Evolutionary conservation across 2,329 filamentous ascomycete species (phyloP).

Genomic region (Botryotinia calthae): DNA sequence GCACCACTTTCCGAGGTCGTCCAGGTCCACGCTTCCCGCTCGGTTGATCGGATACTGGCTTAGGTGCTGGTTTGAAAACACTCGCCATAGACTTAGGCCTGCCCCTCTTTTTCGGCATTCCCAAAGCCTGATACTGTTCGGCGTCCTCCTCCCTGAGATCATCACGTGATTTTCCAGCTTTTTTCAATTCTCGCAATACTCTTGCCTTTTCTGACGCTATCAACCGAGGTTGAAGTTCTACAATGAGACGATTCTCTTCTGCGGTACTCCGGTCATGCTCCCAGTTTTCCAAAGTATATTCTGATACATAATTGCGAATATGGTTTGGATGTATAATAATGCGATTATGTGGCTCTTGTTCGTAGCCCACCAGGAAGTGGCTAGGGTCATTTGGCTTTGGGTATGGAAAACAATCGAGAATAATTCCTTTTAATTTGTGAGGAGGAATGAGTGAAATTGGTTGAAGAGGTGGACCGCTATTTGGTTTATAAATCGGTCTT

Average conservation of each 20-base stretch:
- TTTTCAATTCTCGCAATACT: constrained; percentile 18
- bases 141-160: constrained; percentile 15
- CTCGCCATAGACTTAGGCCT: constrained; percentile 16
- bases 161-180: constrained; percentile 15
- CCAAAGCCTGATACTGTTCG: background rate
- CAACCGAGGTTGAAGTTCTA: constrained; percentile 21
- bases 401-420: constrained; percentile 52
- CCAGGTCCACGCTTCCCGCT: constrained; percentile 8
- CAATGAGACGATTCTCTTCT: constrained; percentile 19
- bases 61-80: constrained; percentile 10
- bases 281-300: constrained; percentile 54
- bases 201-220: constrained; percentile 21
- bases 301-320: constrained; percentile 58
- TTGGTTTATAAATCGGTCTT: constrained; percentile 44
- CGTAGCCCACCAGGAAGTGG: constrained; percentile 32
- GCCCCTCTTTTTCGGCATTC: constrained; percentile 21
- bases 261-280: constrained; percentile 43
- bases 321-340: constrained; percentile 51
- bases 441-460: constrained; percentile 49
- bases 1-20: constrained; percentile 15
- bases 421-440: constrained; percentile 52
- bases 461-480: constrained; percentile 48
- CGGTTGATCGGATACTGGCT: background rate
- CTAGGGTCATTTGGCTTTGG: constrained; percentile 35
- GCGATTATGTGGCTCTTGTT: constrained; percentile 43